Conservation (phyloP, 2,329 filamentous ascomycete species). For the Albophoma yamanashiensis region DNA sequence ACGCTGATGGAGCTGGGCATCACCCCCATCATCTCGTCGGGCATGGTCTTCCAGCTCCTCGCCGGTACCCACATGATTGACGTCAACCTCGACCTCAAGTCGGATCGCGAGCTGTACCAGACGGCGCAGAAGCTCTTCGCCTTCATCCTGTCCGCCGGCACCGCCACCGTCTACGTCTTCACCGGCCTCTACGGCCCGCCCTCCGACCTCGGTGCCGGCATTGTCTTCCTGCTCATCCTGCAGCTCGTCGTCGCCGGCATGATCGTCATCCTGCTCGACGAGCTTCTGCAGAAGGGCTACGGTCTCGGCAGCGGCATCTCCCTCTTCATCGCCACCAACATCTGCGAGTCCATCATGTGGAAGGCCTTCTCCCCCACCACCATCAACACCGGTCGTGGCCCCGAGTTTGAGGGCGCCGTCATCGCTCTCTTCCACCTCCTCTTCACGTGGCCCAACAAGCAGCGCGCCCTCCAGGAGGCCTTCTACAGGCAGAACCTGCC, state of each 20-base stretch:
- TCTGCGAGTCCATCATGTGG: slow-evolving; percentile 99
- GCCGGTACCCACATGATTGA: slow-evolving; percentile 99
- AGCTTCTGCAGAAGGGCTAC: slow-evolving; percentile 98
- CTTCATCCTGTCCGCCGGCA: slow-evolving; percentile 94
- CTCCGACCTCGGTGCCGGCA: slow-evolving; percentile 91
- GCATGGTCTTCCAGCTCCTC: slow-evolving; percentile 99
- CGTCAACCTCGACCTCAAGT: slow-evolving; percentile 99
- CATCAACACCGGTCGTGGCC: slow-evolving; percentile 97
- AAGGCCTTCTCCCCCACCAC: slow-evolving; percentile 99
- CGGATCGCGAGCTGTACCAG: slow-evolving; percentile 98
- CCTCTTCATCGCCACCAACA: slow-evolving; percentile 99
- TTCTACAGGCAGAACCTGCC: slow-evolving; percentile 99
- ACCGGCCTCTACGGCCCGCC: slow-evolving; percentile 96
- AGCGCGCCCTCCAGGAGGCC: slow-evolving; percentile 92
- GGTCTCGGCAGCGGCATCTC: slow-evolving; percentile 97
- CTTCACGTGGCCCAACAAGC: slow-evolving; percentile 99
- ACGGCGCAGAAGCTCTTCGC: slow-evolving; percentile 98
- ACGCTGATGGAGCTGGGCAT: slow-evolving; percentile 95
- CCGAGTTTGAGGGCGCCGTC: slow-evolving; percentile 97
- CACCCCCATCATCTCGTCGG: slow-evolving; percentile 97
- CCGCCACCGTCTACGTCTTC: slow-evolving; percentile 96
- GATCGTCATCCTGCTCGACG: slow-evolving; percentile 97
- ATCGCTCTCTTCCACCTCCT: slow-evolving; percentile 97
- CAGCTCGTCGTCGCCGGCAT: slow-evolving; percentile 96
- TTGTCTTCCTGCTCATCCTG: slow-evolving; percentile 95